phyloP scores from a whole-genome alignment of 208 protist genomes.

The Tetramitus jugosus region DNA sequence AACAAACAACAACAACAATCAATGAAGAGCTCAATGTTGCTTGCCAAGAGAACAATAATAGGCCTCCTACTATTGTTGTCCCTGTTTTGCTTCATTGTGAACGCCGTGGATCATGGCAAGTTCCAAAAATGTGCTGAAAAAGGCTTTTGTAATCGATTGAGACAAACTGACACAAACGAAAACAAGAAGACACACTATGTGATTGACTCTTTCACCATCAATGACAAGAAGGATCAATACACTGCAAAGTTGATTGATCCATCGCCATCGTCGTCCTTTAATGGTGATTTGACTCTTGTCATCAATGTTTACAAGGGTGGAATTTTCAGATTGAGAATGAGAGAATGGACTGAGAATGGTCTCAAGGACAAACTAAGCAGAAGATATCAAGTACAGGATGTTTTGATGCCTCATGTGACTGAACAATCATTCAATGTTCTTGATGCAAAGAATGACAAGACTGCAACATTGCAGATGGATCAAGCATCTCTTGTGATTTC shows the following conservation, averaged over 20 bases:
- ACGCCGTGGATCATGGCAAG: too few relatives aligned
- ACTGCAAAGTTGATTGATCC: background rate
- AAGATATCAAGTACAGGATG: slow-evolving; percentile 30
- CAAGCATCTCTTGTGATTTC: background rate
- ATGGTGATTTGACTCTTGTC: background rate
- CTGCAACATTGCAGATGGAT: background rate
- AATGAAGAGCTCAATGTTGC: too few relatives aligned
- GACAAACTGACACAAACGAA: too few relatives aligned
- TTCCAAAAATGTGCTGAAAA: slow-evolving; percentile 22
- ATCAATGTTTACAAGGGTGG: slow-evolving; percentile 26
- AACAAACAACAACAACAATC: too few relatives aligned
- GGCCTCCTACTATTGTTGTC: too few relatives aligned
- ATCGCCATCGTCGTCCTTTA: background rate
- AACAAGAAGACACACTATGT: background rate
- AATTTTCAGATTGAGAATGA: slow-evolving; percentile 26
- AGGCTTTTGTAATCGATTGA: slow-evolving; percentile 13
- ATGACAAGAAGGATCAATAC: background rate
- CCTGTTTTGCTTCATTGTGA: too few relatives aligned
- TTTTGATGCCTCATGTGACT: too few relatives aligned
- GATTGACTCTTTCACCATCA: background rate
- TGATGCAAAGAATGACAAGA: background rate
- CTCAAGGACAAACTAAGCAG: background rate
- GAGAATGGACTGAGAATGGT: slow-evolving; percentile 12
- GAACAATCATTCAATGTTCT: too few relatives aligned
- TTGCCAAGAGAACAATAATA: too few relatives aligned